Evolutionary conservation across 768 basidiomycete species (phyloP), one percentile per base, ranked within the genome.

Genomic region (Pleurotus tuber-regium): DNA sequence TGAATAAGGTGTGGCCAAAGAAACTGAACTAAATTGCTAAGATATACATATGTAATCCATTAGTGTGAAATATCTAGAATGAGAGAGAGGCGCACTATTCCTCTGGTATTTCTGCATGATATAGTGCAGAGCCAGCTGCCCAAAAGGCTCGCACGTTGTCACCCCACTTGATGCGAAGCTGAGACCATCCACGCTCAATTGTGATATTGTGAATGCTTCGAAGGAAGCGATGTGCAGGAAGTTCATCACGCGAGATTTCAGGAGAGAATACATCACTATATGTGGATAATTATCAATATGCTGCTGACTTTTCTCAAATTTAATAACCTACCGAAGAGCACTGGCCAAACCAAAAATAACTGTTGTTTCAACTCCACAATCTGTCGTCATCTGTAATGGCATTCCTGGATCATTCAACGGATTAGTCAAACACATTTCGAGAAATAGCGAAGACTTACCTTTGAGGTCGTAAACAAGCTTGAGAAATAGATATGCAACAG

Each of bases 351-450:
- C 69, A 58, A 43, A 69, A 7, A 68, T 28, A n/a, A 46, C 19
- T 0, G 53, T 62, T 0, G 63, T 66, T 52, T 70, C 66, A 4
- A 55, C 55, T 1, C 69, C 66, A 53, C 66, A 65, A 52, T 71
- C 67, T 1, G 65, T 69, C 1, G 61, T 67, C 8, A 39, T 60
- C 47, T 70, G 68, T 12, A 70, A 33, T 24, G 67, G 67, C 48
- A 70, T 65, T 3, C 68, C 65, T 71, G 39, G 3, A 16, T 23
- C 28, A 26, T 19, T 47, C 24, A 48, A 35, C 28, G 33, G 18
- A 35, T 25, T 4, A 26, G 16, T 31, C n/a, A n/a, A 50, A 26
- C 4, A 42, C 29, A 38, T 42, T 38, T 35, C 28, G 18, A n/a
- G 31, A 26, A 23, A 3, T 4, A 9, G 19, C 11, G 19, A 48